These are phyloP conservation scores for Vitis hybrid DNA, from an alignment of 177 flowering plant species.

Conservation along the genomic window DNA sequence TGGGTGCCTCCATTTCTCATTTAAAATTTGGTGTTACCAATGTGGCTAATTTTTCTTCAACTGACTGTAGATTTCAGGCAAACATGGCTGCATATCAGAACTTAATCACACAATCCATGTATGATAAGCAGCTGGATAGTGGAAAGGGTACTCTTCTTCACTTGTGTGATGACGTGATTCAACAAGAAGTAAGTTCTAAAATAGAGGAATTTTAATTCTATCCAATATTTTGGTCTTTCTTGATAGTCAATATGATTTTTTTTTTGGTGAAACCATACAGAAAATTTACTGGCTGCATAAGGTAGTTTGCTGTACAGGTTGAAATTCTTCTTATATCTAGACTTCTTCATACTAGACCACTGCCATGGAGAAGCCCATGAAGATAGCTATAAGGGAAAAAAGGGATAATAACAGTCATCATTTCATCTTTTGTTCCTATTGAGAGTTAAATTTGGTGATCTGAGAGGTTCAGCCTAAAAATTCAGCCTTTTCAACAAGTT, in stretches of 20 bases:
- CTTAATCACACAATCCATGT: slow-evolving; percentile 92
- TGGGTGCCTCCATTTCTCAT: neutral
- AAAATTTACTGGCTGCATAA: too few relatives aligned
- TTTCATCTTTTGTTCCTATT: too few relatives aligned
- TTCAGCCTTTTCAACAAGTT: too few relatives aligned
- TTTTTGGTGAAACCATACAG: too few relatives aligned
- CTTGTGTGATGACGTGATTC: slow-evolving; percentile 96
- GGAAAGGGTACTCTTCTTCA: slow-evolving; percentile 98
- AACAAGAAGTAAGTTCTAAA: slow-evolving; percentile 79
- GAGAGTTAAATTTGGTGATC: too few relatives aligned
- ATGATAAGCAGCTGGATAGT: slow-evolving; percentile 96
- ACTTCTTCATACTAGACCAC: too few relatives aligned
- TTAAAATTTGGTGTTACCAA: neutral
- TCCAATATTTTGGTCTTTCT: neutral
- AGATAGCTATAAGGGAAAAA: too few relatives aligned
- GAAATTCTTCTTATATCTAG: too few relatives aligned
- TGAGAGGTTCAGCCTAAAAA: too few relatives aligned
- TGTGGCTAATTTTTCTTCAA: neutral
- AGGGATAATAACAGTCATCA: too few relatives aligned
- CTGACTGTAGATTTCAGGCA: slow-evolving; percentile 66
- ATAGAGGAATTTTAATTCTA: neutral
- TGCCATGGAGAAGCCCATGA: too few relatives aligned
- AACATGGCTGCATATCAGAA: slow-evolving; percentile 88
- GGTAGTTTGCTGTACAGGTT: too few relatives aligned
- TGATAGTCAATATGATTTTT: neutral